These are phyloP conservation scores for Triangularia setosa DNA, from an alignment of 2,329 filamentous ascomycete species.

Conservation along the genomic window DNA sequence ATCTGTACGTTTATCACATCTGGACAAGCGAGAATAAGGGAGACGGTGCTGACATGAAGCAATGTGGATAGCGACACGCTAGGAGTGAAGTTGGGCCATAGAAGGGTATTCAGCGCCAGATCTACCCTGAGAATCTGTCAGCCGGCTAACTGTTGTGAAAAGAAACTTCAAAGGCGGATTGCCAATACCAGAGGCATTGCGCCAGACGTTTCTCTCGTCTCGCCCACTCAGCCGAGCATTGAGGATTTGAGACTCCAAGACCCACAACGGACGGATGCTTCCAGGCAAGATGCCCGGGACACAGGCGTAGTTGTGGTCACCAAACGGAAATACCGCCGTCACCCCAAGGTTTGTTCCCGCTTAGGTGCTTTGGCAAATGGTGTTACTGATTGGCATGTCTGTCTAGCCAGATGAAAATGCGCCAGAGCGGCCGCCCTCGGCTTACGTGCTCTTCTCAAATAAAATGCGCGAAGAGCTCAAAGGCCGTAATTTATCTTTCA, in stretches of 20 bases:
- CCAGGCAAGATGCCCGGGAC: conserved; percentile 41
- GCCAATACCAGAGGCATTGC: conserved; percentile 66
- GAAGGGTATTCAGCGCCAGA: conserved; percentile 56
- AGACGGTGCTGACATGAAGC: conserved; percentile 13
- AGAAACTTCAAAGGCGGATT: conserved; percentile 83
- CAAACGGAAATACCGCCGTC: conserved; percentile 73
- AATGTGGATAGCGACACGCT: conserved; percentile 56
- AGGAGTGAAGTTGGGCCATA: conserved; percentile 75
- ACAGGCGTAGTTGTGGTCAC: conserved; percentile 40
- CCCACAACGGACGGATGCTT: conserved; percentile 45
- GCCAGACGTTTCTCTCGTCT: conserved; percentile 48
- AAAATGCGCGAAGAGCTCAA: conserved; percentile 76
- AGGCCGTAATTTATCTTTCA: conserved; percentile 72
- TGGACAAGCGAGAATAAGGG: neutral
- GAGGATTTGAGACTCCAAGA: conserved; percentile 53
- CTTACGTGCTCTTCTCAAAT: conserved; percentile 83
- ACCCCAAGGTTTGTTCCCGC: conserved; percentile 59
- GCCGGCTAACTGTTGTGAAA: conserved; percentile 18
- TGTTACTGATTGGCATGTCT: conserved; percentile 6
- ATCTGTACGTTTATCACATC: conserved; percentile 56
- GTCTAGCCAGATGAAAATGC: conserved; percentile 70
- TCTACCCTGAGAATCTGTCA: neutral
- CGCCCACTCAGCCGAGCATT: conserved; percentile 45
- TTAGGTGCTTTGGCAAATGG: neutral
- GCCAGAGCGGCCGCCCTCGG: conserved; percentile 74